These are phyloP conservation scores for Bruguiera sexangula DNA, from an alignment of 345 rosid species.

Conservation along the genomic window DNA sequence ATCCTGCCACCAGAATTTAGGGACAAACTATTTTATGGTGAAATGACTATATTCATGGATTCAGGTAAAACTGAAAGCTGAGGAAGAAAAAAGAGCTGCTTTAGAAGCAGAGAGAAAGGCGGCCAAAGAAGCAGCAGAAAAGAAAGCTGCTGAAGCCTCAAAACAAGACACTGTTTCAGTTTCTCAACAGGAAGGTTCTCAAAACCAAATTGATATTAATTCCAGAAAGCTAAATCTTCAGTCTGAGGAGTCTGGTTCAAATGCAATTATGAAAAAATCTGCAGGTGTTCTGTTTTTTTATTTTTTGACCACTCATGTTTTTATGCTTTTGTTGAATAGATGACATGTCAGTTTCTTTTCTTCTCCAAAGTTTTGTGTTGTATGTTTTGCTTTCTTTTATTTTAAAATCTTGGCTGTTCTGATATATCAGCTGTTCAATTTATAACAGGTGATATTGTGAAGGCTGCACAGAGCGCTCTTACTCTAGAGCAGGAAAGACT, in stretches of 20 bases:
- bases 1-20: background rate
- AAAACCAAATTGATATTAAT: slow-evolving; percentile 15
- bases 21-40: background rate
- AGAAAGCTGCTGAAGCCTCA: slow-evolving; percentile 43
- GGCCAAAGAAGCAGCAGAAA: slow-evolving; percentile 59
- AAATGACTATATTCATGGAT: slow-evolving; percentile 17
- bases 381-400: background rate
- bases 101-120: slow-evolving; percentile 67
- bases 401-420: background rate
- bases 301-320: background rate
- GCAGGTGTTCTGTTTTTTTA: slow-evolving; percentile 33
- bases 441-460: slow-evolving; percentile 47
- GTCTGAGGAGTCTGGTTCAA: slow-evolving; percentile 22
- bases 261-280: slow-evolving; percentile 28
- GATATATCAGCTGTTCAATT: background rate
- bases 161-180: slow-evolving; percentile 27
- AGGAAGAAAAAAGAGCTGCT: slow-evolving; percentile 65
- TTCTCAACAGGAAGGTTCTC: slow-evolving; percentile 28
- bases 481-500: slow-evolving; percentile 59
- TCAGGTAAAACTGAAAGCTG: slow-evolving; percentile 66
- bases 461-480: slow-evolving; percentile 69
- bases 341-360: background rate
- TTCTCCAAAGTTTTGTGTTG: background rate
- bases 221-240: slow-evolving; percentile 33
- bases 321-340: background rate